Evolutionary conservation across 1,284 basidiomycete species (phyloP).

Genomic region (Fomitopsis betulina): DNA sequence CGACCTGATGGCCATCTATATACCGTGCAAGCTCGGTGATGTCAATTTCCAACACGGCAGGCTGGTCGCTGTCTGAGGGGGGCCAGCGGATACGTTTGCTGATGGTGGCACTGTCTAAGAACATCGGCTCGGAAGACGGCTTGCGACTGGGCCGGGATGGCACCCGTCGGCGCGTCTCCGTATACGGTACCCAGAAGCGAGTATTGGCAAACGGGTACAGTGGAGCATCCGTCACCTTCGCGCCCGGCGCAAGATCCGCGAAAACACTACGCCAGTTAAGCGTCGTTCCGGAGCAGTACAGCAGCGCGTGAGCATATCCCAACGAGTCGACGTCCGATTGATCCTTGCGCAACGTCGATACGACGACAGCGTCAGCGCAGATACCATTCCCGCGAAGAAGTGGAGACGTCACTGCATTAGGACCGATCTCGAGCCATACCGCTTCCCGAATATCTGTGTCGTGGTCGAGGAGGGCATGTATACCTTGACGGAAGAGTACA

Average conservation of each 20-base stretch:
- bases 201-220: constrained; percentile 55
- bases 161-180: constrained; percentile 22
- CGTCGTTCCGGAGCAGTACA: constrained; percentile 39
- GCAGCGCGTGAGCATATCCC: constrained; percentile 36
- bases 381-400: constrained; percentile 35
- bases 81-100: constrained; percentile 42
- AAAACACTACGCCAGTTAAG: constrained; percentile 57
- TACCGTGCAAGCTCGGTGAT: constrained; percentile 38
- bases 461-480: constrained; percentile 34
- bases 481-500: constrained; percentile 51
- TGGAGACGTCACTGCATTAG: constrained; percentile 51
- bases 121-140: neutral
- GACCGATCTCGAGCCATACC: constrained; percentile 65
- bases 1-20: constrained; percentile 58
- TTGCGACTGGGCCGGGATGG: neutral
- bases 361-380: constrained; percentile 24
- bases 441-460: constrained; percentile 28
- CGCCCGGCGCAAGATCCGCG: constrained; percentile 34
- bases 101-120: constrained; percentile 17
- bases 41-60: constrained; percentile 50
- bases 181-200: constrained; percentile 54
- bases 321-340: constrained; percentile 42
- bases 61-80: constrained; percentile 32
- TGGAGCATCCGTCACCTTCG: constrained; percentile 45
- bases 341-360: constrained; percentile 43